Conservation (phyloP, 257 asterid species). For the Plantago major region DNA sequence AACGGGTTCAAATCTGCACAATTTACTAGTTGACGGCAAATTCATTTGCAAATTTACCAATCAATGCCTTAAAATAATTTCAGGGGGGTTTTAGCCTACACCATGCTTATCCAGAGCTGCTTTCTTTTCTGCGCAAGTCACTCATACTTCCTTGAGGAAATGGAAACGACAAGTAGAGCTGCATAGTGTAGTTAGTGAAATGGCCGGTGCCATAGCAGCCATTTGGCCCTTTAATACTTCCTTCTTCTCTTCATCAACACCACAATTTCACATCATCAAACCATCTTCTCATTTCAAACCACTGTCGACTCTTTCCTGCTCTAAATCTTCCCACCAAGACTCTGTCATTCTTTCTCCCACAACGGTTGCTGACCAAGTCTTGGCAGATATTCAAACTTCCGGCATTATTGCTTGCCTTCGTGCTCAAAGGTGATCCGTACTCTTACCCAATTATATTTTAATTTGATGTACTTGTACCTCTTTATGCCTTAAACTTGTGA, state of each 20-base stretch:
- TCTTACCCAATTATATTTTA: neutral
- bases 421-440: conserved; percentile 43
- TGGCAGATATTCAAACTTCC: conserved; percentile 51
- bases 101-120: neutral
- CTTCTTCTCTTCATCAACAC: conserved; percentile 12
- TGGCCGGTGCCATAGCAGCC: conserved; percentile 17
- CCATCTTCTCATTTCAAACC: conserved; percentile 10
- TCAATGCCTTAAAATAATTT: too few species aligned
- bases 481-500: too few species aligned
- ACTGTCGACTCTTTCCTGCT: conserved; percentile 1
- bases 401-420: conserved; percentile 85
- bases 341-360: conserved; percentile 12
- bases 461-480: too few species aligned
- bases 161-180: too few species aligned
- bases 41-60: too few species aligned
- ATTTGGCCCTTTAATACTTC: conserved; percentile 11
- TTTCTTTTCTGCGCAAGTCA: neutral
- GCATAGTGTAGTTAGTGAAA: too few species aligned
- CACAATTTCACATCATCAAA: neutral
- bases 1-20: too few species aligned
- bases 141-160: neutral
- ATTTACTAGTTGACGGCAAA: too few species aligned
- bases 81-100: too few species aligned
- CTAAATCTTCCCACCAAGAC: conserved; percentile 14
- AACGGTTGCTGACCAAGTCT: conserved; percentile 36